Evolutionary conservation across 2,329 filamentous ascomycete species (phyloP), one percentile per base, ranked within the genome.

Genomic region (Sclerotinia subarctica): DNA sequence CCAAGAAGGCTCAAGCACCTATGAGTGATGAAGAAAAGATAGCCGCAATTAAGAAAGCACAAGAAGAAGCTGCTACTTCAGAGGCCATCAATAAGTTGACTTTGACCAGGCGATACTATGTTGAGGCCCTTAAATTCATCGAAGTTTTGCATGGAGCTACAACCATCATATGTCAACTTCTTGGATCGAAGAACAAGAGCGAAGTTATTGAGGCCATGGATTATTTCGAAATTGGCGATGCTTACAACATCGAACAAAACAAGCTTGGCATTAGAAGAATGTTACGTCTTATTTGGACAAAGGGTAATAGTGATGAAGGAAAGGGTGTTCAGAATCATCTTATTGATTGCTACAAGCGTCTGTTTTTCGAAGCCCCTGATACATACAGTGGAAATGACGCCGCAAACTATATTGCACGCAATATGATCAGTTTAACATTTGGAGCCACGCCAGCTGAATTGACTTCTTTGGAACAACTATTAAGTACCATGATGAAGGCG

Each of bases 181-280:
- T 99, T 4, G 92, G 93, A 7, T 96, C 95, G 42, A 92, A 92
- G 76, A 99, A 99, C 83, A 99, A 99, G 84, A 97, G 92, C 74
- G 95, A 99, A 78, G 92, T 98, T 35, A 97, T 99, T 70, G 96
- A 99, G 78, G 95, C 96, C 21, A 99, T 99, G 88, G 95, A 99
- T 78, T 99, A 96, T 80, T 96, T 99, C 73, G 93, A 96, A 73
- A 88, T 97, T 56, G 90, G 95, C 56, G 94, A 99, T 78, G 94
- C 94, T 7, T 98, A 98, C 84, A 95, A 96, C 78, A 90, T 99
- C 69, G 92, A 97, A 78, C 92, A 95, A 73, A 93, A 96, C 76
- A 94, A 96, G 78, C 81, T 90, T 51, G 95, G 96, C 68, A 98
- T 99, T 76, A 88, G 94, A 69, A 90, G 93, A 68, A 99, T 99